Evolutionary conservation across 345 rosid genomes (phyloP), one percentile per base, ranked within the genome.

Genomic region (Salix viminalis): DNA sequence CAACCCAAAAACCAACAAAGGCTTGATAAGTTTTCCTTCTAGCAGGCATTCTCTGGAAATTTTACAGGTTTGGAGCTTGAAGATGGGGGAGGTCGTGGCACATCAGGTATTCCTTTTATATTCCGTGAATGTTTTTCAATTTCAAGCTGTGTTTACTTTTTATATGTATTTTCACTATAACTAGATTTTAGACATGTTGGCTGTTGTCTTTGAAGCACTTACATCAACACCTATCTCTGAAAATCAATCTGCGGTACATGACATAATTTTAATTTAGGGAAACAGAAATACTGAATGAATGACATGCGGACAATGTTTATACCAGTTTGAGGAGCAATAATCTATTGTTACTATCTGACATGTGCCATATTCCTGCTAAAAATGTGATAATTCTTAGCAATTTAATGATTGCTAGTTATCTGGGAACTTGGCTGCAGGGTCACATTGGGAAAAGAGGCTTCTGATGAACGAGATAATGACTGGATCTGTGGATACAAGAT

Each of bases 11-110:
- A 34, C 71, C 28, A 58, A 11, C 65, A 67, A 41, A 73, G 32
- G 24, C n/a, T 71, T 84, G 69, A 82, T 39, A 5, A 46, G 34
- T 32, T 39, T 64, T 54, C 46, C 44, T 30, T 10, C 62, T 76
- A 73, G 76, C 93, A 96, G 99, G 97, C 99, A 64, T 96, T 91
- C 79, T 92, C 97, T 61, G 92, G 89, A 69, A 96, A 96, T 83
- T 94, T 94, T 79, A 94, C 97, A 5, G 99, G 99, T 56, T 88
- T 96, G 80, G 99, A 96, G 84, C 94, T 96, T 70, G 99, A 96
- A 83, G 99, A 96, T 86, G 99, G 99, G 75, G 99, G 99, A 82
- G 99, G 99, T 61, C 98, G 99, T 68, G 99, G 99, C 76, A 96
- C 99, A 75, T 96, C 99, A 74, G 96, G 96, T 91, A 65, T 80